Percentiles rank a stretch among this genome's conserved stretches.
Conservation (phyloP, 176 grass and related monocot genomes). For the Miscanthus lutarioriparius region DNA sequence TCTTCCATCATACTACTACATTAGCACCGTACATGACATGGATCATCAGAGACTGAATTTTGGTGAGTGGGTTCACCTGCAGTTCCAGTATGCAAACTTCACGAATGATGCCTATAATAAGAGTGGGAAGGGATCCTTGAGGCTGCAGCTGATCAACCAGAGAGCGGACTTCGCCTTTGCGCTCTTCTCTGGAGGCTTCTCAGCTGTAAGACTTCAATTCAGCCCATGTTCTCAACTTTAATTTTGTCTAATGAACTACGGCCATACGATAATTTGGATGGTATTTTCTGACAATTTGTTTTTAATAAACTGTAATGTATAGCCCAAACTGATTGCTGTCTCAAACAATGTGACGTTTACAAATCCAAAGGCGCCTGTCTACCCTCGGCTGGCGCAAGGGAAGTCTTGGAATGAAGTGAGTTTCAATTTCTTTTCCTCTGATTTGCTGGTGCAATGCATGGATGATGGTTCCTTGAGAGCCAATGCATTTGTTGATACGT, state of each 20-base stretch:
- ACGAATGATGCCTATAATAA: constrained; percentile 37
- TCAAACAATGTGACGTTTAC: constrained; percentile 61
- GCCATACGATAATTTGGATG: neutral
- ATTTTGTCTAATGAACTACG: neutral
- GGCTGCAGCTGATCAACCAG: constrained; percentile 67
- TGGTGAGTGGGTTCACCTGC: neutral
- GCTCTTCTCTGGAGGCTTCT: constrained; percentile 52
- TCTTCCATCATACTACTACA: neutral
- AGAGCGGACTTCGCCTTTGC: constrained; percentile 57
- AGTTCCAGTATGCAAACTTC: constrained; percentile 63
- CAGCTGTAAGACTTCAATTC: constrained; percentile 33
- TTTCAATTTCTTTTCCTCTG: neutral
- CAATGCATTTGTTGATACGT: neutral
- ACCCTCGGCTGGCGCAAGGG: constrained; percentile 72
- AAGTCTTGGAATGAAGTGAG: constrained; percentile 86
- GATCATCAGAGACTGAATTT: constrained; percentile 18
- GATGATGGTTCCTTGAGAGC: neutral
- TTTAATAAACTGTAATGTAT: neutral
- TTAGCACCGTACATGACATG: neutral
- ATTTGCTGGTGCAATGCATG: neutral
- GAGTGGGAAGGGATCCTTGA: constrained; percentile 52
- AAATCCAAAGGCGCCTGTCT: constrained; percentile 74
- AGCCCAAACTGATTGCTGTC: constrained; percentile 69
- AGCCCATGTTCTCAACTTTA: neutral
- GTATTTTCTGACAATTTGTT: neutral